Percentiles rank a stretch among this genome's conserved stretches.
These are phyloP conservation scores for Scutellaria minor DNA, from an alignment of 257 asterid genomes.

Conservation along the genomic window DNA sequence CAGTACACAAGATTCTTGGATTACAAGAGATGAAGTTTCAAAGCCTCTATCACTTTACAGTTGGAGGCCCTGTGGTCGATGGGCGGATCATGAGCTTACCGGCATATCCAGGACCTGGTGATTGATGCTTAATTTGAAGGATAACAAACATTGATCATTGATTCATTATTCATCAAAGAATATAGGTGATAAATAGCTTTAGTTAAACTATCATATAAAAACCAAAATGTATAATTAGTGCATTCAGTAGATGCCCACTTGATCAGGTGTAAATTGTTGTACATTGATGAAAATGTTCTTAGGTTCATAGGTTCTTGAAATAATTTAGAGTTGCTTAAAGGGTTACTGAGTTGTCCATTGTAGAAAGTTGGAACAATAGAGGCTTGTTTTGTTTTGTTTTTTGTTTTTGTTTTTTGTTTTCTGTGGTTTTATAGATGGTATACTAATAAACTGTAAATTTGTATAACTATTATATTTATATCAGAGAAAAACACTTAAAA, in stretches of 20 bases:
- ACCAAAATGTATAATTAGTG: not conserved
- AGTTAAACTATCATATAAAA: not conserved
- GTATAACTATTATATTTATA: no score
- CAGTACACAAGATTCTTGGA: constrained; percentile 92
- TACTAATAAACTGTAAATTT: no score
- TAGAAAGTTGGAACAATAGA: not conserved
- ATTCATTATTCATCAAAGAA: no score
- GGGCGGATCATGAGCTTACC: constrained; percentile 88
- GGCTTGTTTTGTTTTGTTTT: not conserved
- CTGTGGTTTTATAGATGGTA: no score
- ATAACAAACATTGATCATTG: no score
- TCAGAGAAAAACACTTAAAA: no score
- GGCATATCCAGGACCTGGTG: constrained; percentile 83
- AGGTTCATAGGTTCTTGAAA: not conserved
- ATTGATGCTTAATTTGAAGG: constrained; percentile 46
- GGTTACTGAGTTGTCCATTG: no score
- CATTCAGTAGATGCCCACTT: not conserved
- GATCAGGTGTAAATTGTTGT: not conserved
- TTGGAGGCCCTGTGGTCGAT: constrained; percentile 87
- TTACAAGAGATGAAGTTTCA: constrained; percentile 67
- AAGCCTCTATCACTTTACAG: constrained; percentile 88
- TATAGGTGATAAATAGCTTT: no score
- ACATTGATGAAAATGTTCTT: not conserved
- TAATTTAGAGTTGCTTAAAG: not conserved
- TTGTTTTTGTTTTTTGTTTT: not conserved